Evolutionary conservation across 176 grass and related monocot genomes (phyloP).

Genomic region (Bothriochloa decipiens): DNA sequence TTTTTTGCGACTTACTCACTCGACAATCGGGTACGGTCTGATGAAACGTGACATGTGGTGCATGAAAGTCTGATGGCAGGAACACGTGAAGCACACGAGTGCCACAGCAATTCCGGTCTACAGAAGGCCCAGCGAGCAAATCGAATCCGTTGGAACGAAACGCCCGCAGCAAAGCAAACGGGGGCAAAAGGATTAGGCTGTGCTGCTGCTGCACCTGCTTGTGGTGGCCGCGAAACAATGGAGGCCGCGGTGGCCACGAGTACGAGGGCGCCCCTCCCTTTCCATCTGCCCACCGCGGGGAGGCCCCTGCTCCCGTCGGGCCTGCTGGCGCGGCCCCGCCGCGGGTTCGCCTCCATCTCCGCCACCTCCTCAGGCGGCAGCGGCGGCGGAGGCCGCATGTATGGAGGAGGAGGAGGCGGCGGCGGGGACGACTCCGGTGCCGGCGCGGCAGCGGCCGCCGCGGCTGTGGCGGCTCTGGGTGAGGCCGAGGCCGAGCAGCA

Average conservation of each 20-base stretch:
- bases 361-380: conserved; percentile 27
- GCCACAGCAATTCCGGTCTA: not conserved
- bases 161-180: not conserved
- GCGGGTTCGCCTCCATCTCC: conserved; percentile 33
- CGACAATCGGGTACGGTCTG: too few species aligned
- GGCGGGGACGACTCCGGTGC: conserved; percentile 18
- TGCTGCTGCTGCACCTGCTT: not conserved
- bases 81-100: not conserved
- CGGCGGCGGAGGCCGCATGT: not conserved
- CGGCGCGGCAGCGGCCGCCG: conserved; percentile 31
- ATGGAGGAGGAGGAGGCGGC: not conserved
- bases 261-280: conserved; percentile 2
- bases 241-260: conserved; percentile 35
- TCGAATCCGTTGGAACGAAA: not conserved
- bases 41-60: too few species aligned
- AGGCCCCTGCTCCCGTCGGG: not conserved
- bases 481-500: conserved; percentile 31
- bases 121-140: not conserved
- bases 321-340: not conserved
- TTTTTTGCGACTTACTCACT: too few species aligned
- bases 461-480: conserved; percentile 39
- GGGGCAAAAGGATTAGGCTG: not conserved
- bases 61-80: not conserved
- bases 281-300: not conserved
- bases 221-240: conserved; percentile 30